Base-by-base conservation (phyloP, 768 basidiomycete species). In the Auriculariales sp. region DNA sequence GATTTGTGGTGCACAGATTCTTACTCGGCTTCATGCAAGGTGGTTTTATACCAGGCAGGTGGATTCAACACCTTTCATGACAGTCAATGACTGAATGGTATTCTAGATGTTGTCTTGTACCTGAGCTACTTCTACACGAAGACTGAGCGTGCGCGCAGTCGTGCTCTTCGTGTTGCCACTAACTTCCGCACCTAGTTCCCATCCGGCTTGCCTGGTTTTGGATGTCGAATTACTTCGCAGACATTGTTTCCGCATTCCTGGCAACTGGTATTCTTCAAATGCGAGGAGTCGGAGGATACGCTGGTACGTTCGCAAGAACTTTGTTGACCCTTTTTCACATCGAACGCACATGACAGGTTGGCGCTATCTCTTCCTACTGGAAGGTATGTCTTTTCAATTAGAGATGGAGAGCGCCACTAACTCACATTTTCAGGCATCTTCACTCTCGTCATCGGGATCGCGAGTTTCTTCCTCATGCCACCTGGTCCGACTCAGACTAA, bases 181-280 rank as follows among this genome's bases (percentile, higher is more conserved):
- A 19, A 12, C 3, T 48, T 11, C 9, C 3, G 27, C 22, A 48
- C 48, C 36, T 50, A 77, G 73, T 81, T 0, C 78, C 81, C 2
- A 71, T 81, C 36, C 72, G 82, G n/a, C 66, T 84, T 9, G 79
- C 78, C 1, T 75, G 71, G 56, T 83, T 83, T 68, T 85, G 79
- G 80, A 67, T 74, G 27, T 75, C 77, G 3, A 73, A 74, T 59
- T 77, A 81, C 48, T 49, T 71, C 1, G 67, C 74, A 3, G 61
- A 71, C 39, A 76, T 84, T 46, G 53, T 77, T 17, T 69, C 73
- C 46, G 74, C 76, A 2, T 83, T 87, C 60, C 57, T 83, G 7
- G 83, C 78, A 0, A 77, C 75, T 0, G 81, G 79, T 3, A 75
- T 83, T 15, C 63, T 82, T 14, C 61, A 63, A 44, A 66, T 79